Conservation (phyloP, 75 land plant species). For the Selaginella tamariscina region DNA sequence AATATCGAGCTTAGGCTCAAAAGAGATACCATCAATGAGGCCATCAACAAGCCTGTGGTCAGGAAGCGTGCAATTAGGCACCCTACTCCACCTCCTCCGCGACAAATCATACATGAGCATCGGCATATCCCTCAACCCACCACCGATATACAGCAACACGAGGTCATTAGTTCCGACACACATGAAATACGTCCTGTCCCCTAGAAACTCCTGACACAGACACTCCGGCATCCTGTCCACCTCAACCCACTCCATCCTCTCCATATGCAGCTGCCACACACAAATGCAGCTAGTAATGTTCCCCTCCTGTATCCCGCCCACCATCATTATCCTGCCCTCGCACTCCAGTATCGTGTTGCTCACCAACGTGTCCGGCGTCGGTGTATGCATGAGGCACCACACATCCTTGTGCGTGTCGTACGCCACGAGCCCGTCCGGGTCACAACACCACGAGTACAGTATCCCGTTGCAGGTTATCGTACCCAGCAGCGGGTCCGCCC, state of each 20-base stretch:
- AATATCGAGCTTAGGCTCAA: slow-evolving; percentile 28
- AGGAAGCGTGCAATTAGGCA: slow-evolving; percentile 16
- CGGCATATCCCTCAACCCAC: slow-evolving; percentile 18
- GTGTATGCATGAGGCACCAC: slow-evolving; percentile 26
- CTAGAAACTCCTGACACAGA: slow-evolving; percentile 17
- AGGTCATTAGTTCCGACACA: slow-evolving; percentile 20
- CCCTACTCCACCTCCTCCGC: slow-evolving; percentile 9
- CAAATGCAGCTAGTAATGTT: slow-evolving; percentile 11
- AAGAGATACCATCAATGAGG: slow-evolving; percentile 24
- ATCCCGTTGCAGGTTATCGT: slow-evolving; percentile 22
- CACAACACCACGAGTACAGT: slow-evolving; percentile 19
- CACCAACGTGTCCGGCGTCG: slow-evolving; percentile 17
- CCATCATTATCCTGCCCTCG: background rate
- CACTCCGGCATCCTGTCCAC: slow-evolving; percentile 21
- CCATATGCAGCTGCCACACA: slow-evolving; percentile 16
- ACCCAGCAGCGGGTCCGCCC: slow-evolving; percentile 14
- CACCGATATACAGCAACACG: slow-evolving; percentile 19
- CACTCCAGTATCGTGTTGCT: slow-evolving; percentile 18
- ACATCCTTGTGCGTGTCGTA: slow-evolving; percentile 13
- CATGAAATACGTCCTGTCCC: slow-evolving; percentile 13
- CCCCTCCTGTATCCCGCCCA: slow-evolving; percentile 14
- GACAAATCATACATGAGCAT: slow-evolving; percentile 16
- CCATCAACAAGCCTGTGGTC: slow-evolving; percentile 21
- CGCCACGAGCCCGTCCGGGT: slow-evolving; percentile 22
- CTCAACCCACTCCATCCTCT: slow-evolving; percentile 17